These are phyloP conservation scores for Bipolaris victoriae DNA, from an alignment of 2,329 filamentous ascomycete species.

Conservation along the genomic window DNA sequence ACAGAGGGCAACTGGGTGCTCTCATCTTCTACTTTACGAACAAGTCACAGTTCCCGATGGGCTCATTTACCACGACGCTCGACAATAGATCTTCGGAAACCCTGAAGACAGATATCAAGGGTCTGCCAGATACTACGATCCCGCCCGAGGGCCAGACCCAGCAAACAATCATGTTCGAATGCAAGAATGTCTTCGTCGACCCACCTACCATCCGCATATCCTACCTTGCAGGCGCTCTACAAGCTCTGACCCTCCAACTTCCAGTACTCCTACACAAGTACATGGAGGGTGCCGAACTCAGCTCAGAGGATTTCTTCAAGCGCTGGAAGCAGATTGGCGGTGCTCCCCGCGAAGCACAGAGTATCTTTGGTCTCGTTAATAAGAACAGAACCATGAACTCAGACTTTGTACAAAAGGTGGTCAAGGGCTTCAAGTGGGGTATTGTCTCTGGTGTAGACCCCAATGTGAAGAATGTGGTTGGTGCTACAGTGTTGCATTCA, in stretches of 20 bases:
- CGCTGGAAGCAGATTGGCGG: constrained; percentile 98
- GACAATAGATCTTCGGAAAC: constrained; percentile 72
- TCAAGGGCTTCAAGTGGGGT: constrained; percentile 89
- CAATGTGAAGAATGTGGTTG: constrained; percentile 92
- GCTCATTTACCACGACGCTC: constrained; percentile 91
- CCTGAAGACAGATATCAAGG: constrained; percentile 86
- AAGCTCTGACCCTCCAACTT: constrained; percentile 88
- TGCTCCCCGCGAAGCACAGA: constrained; percentile 82
- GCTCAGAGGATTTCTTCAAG: constrained; percentile 96
- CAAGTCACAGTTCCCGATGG: constrained; percentile 83
- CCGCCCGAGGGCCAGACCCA: constrained; percentile 78
- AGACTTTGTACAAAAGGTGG: constrained; percentile 71
- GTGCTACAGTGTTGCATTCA: constrained; percentile 84
- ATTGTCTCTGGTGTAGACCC: constrained; percentile 85
- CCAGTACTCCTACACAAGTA: constrained; percentile 92
- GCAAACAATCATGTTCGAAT: constrained; percentile 94
- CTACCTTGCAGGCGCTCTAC: constrained; percentile 90
- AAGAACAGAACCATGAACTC: constrained; percentile 70
- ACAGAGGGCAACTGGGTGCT: constrained; percentile 92
- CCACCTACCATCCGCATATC: constrained; percentile 91
- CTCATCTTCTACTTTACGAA: constrained; percentile 96
- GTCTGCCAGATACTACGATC: constrained; percentile 82
- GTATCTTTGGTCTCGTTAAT: constrained; percentile 75
- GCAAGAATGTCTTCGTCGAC: constrained; percentile 78
- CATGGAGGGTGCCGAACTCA: constrained; percentile 89